These are phyloP conservation scores for Lichtheimia ramosa DNA, from an alignment of 371 early-diverging fungal genomes.

Conservation along the genomic window DNA sequence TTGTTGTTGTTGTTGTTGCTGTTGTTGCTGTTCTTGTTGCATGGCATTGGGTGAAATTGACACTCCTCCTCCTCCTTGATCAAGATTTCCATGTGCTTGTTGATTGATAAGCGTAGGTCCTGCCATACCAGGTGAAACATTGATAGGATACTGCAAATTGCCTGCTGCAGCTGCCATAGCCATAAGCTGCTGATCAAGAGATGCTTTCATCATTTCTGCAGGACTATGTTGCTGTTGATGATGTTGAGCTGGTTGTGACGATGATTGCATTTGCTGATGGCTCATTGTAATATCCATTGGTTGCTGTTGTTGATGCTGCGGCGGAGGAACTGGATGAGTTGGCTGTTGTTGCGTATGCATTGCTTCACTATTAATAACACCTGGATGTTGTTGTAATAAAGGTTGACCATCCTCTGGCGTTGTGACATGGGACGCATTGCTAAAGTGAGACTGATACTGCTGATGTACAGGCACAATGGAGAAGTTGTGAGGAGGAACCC, in stretches of 20 bases:
- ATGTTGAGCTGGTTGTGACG: background rate
- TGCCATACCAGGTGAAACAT: background rate
- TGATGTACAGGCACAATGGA: slow-evolving; percentile 6
- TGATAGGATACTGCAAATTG: background rate
- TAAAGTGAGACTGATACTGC: slow-evolving; percentile 6
- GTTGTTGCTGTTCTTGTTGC: slow-evolving; percentile 7
- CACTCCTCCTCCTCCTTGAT: slow-evolving; percentile 1
- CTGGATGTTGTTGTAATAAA: slow-evolving; percentile 6
- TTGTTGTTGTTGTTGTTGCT: slow-evolving; percentile 4
- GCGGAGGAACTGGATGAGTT: background rate
- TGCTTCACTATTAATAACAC: background rate
- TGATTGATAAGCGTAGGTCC: slow-evolving; percentile 7
- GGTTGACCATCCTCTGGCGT: slow-evolving; percentile 19
- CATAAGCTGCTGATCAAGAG: slow-evolving; percentile 7
- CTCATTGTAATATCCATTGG: slow-evolving; percentile 4
- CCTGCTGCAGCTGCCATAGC: slow-evolving; percentile 2
- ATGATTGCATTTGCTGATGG: background rate
- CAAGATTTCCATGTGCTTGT: background rate
- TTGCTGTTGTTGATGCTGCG: background rate
- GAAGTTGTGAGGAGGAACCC: slow-evolving; percentile 6
- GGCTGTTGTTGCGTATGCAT: background rate
- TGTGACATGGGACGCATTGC: slow-evolving; percentile 10
- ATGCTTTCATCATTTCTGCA: slow-evolving; percentile 3
- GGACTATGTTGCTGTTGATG: slow-evolving; percentile 2
- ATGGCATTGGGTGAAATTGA: background rate